Evolutionary conservation across 305 asterid genomes (phyloP).

Genomic region (Fraxinus paxiana): DNA sequence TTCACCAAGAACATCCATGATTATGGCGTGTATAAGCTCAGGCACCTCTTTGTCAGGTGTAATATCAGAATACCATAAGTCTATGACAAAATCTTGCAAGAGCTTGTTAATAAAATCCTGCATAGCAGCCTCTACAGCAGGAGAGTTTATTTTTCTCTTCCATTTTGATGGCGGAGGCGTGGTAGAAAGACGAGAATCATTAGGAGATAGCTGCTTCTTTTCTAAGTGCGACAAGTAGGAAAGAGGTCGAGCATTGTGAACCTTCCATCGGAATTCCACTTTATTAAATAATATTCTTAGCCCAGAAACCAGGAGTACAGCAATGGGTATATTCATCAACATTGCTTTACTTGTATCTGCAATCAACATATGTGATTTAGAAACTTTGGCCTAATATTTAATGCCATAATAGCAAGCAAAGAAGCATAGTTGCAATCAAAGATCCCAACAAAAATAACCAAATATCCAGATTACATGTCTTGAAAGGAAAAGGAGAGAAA

Average conservation of each 20-base stretch:
- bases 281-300: slow-evolving; percentile 59
- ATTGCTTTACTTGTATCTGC: slow-evolving; percentile 95
- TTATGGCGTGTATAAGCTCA: slow-evolving; percentile 53
- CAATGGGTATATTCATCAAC: slow-evolving; percentile 89
- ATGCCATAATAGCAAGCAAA: slow-evolving; percentile 13
- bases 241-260: slow-evolving; percentile 37
- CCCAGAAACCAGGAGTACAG: slow-evolving; percentile 75
- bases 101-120: slow-evolving; percentile 70
- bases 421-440: background rate
- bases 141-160: slow-evolving; percentile 88
- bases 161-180: slow-evolving; percentile 59
- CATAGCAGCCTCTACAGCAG: slow-evolving; percentile 75
- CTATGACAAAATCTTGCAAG: slow-evolving; percentile 79
- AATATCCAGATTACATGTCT: background rate
- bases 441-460: background rate
- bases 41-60: slow-evolving; percentile 94
- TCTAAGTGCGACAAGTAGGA: slow-evolving; percentile 77
- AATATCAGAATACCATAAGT: slow-evolving; percentile 85
- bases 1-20: slow-evolving; percentile 93
- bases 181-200: slow-evolving; percentile 73
- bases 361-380: slow-evolving; percentile 26
- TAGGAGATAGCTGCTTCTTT: slow-evolving; percentile 79
- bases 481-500: background rate
- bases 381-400: slow-evolving; percentile 14
- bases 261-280: slow-evolving; percentile 88